Evolutionary conservation across 208 protist genomes (phyloP).

Genomic region (Porcisia hertigi): DNA sequence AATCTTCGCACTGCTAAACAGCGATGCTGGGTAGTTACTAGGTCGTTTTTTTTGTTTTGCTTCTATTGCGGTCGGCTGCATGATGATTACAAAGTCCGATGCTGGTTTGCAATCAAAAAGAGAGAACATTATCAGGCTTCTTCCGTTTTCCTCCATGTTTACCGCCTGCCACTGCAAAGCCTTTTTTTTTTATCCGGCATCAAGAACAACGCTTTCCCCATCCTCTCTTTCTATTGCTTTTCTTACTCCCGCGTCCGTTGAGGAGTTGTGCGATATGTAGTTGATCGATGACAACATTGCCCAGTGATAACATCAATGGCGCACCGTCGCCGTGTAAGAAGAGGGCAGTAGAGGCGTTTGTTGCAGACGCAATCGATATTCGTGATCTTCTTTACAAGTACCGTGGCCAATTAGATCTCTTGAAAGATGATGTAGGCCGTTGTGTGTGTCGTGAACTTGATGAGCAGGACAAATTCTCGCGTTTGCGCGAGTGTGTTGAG

Average conservation of each 20-base stretch:
- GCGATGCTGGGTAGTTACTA: too few species aligned
- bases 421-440: slow-evolving; percentile 10
- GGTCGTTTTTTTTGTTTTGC: too few species aligned
- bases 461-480: slow-evolving; percentile 21
- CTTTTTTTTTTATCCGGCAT: too few species aligned
- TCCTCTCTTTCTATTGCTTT: neutral
- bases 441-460: slow-evolving; percentile 29
- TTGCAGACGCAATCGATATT: slow-evolving; percentile 21
- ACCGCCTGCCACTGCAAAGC: too few species aligned
- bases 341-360: neutral
- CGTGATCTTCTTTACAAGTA: slow-evolving; percentile 19
- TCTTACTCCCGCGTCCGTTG: neutral
- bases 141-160: too few species aligned
- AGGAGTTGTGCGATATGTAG: neutral
- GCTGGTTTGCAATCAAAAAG: too few species aligned
- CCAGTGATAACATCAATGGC: neutral
- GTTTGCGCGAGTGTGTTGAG: slow-evolving; percentile 18
- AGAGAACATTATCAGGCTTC: too few species aligned
- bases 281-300: neutral
- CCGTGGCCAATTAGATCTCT: neutral
- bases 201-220: too few species aligned
- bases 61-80: too few species aligned
- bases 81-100: too few species aligned
- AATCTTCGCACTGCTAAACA: too few species aligned
- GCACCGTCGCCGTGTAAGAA: neutral